Evolutionary conservation across 805 yeast species (phyloP).

Genomic region (Starmera quercuum): DNA sequence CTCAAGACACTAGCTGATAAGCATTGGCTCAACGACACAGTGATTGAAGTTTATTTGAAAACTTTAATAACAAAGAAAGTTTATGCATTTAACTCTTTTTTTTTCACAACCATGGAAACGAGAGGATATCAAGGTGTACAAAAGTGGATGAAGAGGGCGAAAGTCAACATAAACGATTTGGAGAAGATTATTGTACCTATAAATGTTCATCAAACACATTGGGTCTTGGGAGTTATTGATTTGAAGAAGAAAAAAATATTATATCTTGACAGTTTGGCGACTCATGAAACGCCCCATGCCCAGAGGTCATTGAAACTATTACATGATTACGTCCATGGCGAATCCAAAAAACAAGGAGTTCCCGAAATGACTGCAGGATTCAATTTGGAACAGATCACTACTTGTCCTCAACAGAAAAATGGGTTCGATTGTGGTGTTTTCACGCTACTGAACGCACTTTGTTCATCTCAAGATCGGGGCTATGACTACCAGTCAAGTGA

Average conservation of each 20-base stretch:
- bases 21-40: constrained; percentile 84
- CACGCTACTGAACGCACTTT: constrained; percentile 70
- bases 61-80: constrained; percentile 26
- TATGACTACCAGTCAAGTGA: constrained; percentile 58
- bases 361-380: constrained; percentile 24
- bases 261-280: constrained; percentile 73
- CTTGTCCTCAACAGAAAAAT: constrained; percentile 81
- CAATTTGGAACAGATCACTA: constrained; percentile 21
- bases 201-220: constrained; percentile 77
- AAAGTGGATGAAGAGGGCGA: constrained; percentile 77
- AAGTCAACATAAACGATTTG: constrained; percentile 54
- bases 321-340: constrained; percentile 56
- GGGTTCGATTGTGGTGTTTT: constrained; percentile 96
- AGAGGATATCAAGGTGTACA: constrained; percentile 79
- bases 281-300: constrained; percentile 28
- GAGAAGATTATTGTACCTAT: constrained; percentile 75
- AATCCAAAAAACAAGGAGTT: constrained; percentile 44
- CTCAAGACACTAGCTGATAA: constrained; percentile 61
- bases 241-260: constrained; percentile 48
- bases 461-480: constrained; percentile 41
- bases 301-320: constrained; percentile 36
- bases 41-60: constrained; percentile 74
- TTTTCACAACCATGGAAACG: constrained; percentile 60
- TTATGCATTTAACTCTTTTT: constrained; percentile 83
- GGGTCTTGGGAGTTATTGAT: constrained; percentile 85